Base-by-base conservation (phyloP, 768 basidiomycete genomes). In the Boletus barrowsii region DNA sequence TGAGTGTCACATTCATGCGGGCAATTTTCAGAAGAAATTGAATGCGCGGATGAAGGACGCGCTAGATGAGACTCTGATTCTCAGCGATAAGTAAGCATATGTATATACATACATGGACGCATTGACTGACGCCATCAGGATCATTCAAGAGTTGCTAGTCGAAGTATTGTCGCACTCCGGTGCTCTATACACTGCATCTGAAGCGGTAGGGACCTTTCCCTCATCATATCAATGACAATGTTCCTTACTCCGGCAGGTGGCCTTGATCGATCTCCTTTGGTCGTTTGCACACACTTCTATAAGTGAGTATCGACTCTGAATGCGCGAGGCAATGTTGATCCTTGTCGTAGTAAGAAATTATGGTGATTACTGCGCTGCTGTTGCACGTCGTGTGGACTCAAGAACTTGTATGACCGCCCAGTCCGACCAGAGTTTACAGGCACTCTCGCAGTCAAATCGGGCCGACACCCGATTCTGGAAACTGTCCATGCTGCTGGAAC, bases 391-490 rank as follows among this genome's bases (percentile, higher is more conserved):
- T 17, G n/a, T 42, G 32, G 15, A n/a, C 41, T 42, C 13, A 52
- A 18, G 10, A 7, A 35, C 43, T 2, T 43, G 30, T 41, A 17
- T 15, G 17, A 24, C 24, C 20, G 13, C 32, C 37, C 32, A 94
- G 93, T 88, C 22, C 90, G 94, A 5, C 95, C 95, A 1, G 93
- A 96, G 61, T 93, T 92, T 63, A 94, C 92, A 8, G 89, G 86
- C 2, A 94, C 91, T 3, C 74, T 94, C 9, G 93, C 93, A 1
- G 87, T 98, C 69, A 95, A 93, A 68, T 80, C 83, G 0, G 93
- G 94, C 1, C 80, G 91, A 3, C 94, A 98, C 67, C 94, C 96
- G 1, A 79, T 97, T 8, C 77, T 96, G 14, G 92, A 96, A 68
- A 84, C 76, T 6, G 75, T 87, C 2, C 83, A 87, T 55, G 74